phyloP scores from a whole-genome alignment of 169 alveolate genomes.

The Cryptosporidium xiaoi region DNA sequence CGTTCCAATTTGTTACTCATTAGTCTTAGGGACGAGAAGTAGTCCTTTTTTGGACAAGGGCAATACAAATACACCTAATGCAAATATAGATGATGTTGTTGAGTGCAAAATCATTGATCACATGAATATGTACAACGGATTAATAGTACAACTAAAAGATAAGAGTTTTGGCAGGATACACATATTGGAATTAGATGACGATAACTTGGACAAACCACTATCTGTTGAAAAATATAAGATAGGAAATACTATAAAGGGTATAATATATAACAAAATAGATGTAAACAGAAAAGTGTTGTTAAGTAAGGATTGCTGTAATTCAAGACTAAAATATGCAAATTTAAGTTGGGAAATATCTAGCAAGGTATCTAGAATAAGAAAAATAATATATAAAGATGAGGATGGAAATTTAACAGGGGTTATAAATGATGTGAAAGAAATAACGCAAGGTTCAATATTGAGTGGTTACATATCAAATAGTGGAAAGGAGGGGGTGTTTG shows the following conservation, averaged over 20 bases:
- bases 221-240: constrained; percentile 16
- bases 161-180: constrained; percentile 62
- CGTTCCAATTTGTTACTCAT: too few relatives aligned
- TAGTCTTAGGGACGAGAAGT: too few relatives aligned
- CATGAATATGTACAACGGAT: constrained; percentile 38
- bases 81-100: not conserved
- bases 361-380: constrained; percentile 29
- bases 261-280: not conserved
- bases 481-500: constrained; percentile 72
- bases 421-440: not conserved
- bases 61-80: not conserved
- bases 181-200: constrained; percentile 53
- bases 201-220: constrained; percentile 19
- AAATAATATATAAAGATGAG: not conserved
- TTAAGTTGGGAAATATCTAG: constrained; percentile 42
- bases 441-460: constrained; percentile 27
- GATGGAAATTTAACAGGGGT: not conserved
- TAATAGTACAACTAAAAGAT: constrained; percentile 28
- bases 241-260: constrained; percentile 18
- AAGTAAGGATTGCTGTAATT: not conserved
- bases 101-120: constrained; percentile 35
- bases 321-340: constrained; percentile 7
- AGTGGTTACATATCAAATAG: constrained; percentile 55
- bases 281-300: constrained; percentile 8
- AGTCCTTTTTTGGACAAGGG: not conserved